phyloP scores from a whole-genome alignment of 495 filamentous ascomycete species.

The Talaromyces thailandensis region DNA sequence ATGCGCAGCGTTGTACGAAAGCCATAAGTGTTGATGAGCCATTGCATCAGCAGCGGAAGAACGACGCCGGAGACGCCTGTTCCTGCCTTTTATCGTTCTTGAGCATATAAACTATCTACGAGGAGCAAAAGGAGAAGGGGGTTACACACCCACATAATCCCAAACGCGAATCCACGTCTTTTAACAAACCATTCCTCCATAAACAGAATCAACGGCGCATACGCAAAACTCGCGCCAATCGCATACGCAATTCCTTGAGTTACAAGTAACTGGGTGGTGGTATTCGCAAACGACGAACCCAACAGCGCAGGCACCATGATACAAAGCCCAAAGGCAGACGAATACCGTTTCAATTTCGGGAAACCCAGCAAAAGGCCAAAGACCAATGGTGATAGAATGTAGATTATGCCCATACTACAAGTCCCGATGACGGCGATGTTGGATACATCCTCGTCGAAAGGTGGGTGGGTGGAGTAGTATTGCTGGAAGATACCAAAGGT shows the following conservation, averaged over 20 bases:
- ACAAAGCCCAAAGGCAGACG: conserved; percentile 29
- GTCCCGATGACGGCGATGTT: conserved; percentile 37
- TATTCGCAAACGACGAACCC: background rate
- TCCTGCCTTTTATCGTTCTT: conserved; percentile 19
- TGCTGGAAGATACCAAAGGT: conserved; percentile 54
- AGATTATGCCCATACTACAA: conserved; percentile 33
- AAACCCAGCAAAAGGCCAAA: conserved; percentile 31
- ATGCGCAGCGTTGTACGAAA: conserved; percentile 41
- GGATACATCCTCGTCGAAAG: conserved; percentile 29
- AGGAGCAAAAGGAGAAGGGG: background rate
- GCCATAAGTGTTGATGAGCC: conserved; percentile 40
- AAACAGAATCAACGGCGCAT: conserved; percentile 36
- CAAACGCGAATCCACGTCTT: conserved; percentile 39
- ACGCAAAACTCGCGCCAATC: conserved; percentile 35
- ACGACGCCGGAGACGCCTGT: conserved; percentile 33
- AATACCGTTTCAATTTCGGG: conserved; percentile 27
- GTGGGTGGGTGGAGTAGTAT: conserved; percentile 42
- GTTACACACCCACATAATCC: conserved; percentile 36
- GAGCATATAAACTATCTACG: background rate
- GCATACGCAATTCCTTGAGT: conserved; percentile 44
- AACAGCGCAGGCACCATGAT: conserved; percentile 16
- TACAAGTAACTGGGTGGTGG: conserved; percentile 12
- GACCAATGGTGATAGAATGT: conserved; percentile 38
- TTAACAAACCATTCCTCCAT: conserved; percentile 48
- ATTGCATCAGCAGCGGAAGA: conserved; percentile 40